Percentiles rank a stretch among this genome's conserved stretches.
These are phyloP conservation scores for Saccharata proteae DNA, from an alignment of 2,329 filamentous ascomycete species.

Conservation along the genomic window DNA sequence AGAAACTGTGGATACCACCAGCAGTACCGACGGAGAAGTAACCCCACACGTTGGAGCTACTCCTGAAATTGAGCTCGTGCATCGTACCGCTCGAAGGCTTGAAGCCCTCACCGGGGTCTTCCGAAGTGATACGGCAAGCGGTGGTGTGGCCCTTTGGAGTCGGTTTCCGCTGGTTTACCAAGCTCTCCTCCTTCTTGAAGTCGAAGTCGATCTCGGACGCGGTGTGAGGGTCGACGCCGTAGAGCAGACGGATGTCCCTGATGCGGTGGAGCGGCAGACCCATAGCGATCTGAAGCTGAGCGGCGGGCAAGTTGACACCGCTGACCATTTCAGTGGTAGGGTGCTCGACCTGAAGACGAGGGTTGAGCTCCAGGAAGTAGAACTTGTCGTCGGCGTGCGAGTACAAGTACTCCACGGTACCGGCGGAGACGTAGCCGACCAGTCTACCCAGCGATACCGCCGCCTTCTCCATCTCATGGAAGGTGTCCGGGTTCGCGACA, in stretches of 20 bases:
- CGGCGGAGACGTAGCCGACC: slow-evolving; percentile 95
- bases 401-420: slow-evolving; percentile 98
- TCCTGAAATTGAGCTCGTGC: slow-evolving; percentile 98
- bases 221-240: slow-evolving; percentile 85
- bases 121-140: slow-evolving; percentile 96
- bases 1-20: slow-evolving; percentile 97
- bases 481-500: slow-evolving; percentile 78
- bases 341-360: slow-evolving; percentile 98
- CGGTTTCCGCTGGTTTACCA: slow-evolving; percentile 75
- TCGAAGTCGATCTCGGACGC: slow-evolving; percentile 88
- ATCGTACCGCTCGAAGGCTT: slow-evolving; percentile 98
- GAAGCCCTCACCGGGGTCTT: slow-evolving; percentile 97
- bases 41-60: slow-evolving; percentile 98
- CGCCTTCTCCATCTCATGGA: slow-evolving; percentile 92
- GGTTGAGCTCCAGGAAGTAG: slow-evolving; percentile 98
- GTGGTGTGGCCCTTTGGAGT: slow-evolving; percentile 95
- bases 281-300: slow-evolving; percentile 98
- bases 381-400: slow-evolving; percentile 97
- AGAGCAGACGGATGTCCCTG: slow-evolving; percentile 88
- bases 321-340: slow-evolving; percentile 99
- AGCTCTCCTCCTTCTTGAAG: slow-evolving; percentile 77
- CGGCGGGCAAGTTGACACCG: slow-evolving; percentile 91
- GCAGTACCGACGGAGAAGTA: slow-evolving; percentile 98
- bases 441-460: slow-evolving; percentile 87
- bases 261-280: slow-evolving; percentile 92